phyloP scores from a whole-genome alignment of 1,284 basidiomycete species.

The Austropuccinia psidii region DNA sequence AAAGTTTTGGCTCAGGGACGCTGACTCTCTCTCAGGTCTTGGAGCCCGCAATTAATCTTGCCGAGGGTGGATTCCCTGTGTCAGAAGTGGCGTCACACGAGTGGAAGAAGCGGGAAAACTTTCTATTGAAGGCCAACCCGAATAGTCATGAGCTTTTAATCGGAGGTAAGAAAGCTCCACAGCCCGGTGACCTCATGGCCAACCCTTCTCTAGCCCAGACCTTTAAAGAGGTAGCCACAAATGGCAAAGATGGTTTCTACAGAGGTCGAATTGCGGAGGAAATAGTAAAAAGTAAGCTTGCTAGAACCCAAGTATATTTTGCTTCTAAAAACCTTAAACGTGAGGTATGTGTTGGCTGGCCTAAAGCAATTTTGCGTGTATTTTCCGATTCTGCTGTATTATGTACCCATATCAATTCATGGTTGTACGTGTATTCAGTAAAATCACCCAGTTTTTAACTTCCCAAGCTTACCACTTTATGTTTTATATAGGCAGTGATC shows the following conservation, averaged over 20 bases:
- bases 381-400: too few species aligned
- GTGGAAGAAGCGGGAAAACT: slow-evolving; percentile 67
- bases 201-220: slow-evolving; percentile 69
- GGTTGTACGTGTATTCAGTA: too few species aligned
- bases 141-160: slow-evolving; percentile 76
- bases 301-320: slow-evolving; percentile 49
- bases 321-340: not conserved
- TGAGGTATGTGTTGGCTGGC: not conserved
- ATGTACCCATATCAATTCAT: too few species aligned
- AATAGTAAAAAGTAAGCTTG: slow-evolving; percentile 63
- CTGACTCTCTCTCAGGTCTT: slow-evolving; percentile 72
- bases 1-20: slow-evolving; percentile 73
- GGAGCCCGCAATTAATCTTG: slow-evolving; percentile 55
- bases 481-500: slow-evolving; percentile 39
- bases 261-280: slow-evolving; percentile 78
- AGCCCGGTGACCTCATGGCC: slow-evolving; percentile 47
- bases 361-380: not conserved
- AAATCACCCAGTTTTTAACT: too few species aligned
- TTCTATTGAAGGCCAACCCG: slow-evolving; percentile 72
- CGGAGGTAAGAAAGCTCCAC: slow-evolving; percentile 62
- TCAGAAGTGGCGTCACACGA: slow-evolving; percentile 44
- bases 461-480: not conserved
- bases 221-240: slow-evolving; percentile 66
- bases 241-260: slow-evolving; percentile 87
- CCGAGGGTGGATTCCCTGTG: slow-evolving; percentile 58